Base-by-base conservation (phyloP, 2,329 filamentous ascomycete genomes). In the Curvularia eragrostidis region DNA sequence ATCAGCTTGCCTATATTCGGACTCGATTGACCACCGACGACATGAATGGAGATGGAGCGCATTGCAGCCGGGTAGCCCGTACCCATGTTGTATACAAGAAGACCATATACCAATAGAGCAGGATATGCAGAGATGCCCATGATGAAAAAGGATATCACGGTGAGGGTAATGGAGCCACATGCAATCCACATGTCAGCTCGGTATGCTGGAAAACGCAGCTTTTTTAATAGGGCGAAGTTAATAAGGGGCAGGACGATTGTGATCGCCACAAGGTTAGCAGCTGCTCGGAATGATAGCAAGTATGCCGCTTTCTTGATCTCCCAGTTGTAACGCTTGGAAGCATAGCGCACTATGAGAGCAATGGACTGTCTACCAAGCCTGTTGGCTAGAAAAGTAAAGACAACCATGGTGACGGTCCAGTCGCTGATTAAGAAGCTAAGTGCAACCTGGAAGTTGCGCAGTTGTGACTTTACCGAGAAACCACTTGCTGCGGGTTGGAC, bases 311-410 rank as follows among this genome's bases (percentile, higher is more conserved):
- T 68, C 53, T 81, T 79, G 18, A 84, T 72, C 32, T 78, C 77
- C 80, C 81, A 83, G 23, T 68, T 64, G 54, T 83, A 84, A 23
- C 82, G 75, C n/a, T 79, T 80, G 1, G 81, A 83, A 18, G 82
- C 79, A 63, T 84, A 84, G 56, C 82, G 80, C n/a, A 82, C 74
- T 13, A 84, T 65, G 52, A 84, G 75, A 60, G 76, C 79, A 15
- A 80, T 71, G 9, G 80, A 78, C 47, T 81, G 80, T 24, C 80
- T 76, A 48, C 79, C 81, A 6, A 84, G 70, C n/a, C 80, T 76
- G 62, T 80, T 81, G 13, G 81, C 78, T 21, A 84, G 63, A 56
- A 83, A 83, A 0, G 79, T 77, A 10, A 79, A 76, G 8, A 77
- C 63, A 3, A 75, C 69, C 42, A 83, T 67, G 3, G 81, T 75